Base-by-base conservation (phyloP, 176 grass and related monocot genomes). In the Paspalum notatum region DNA sequence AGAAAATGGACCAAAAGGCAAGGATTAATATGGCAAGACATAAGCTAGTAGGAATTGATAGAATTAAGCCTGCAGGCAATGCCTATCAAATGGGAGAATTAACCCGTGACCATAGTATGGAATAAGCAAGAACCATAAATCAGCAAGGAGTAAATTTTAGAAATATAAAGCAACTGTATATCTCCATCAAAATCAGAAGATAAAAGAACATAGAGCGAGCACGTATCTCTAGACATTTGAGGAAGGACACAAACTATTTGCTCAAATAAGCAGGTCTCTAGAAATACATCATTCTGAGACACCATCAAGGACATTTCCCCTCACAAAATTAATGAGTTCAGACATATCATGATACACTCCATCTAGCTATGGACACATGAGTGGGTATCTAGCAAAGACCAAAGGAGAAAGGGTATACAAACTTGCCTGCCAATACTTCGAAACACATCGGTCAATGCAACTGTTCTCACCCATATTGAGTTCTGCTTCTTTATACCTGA, bases 381-480 rank as follows among this genome's bases (percentile, higher is more conserved):
- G 20, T 12, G 62, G 49, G 80, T 7, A 7, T 32, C 32, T 32
- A 54, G 1, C 9, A 67, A 55, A 61, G 58, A 24, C 24, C 58
- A 61, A 61, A 61, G 71, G 85, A 78, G 24, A 48, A 53, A 62
- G 47, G 12, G 10, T 70, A 57, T 40, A 37, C 21, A 52, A 86
- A 89, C 79, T 86, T 85, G 72, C 93, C 93, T 99, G 93, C 93
- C 93, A 99, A 81, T 99, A 99, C 81, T 99, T 99, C 20, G 97
- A 85, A 44, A 95, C 92, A 67, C 97, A 99, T 38, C 97, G 86
- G 75, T 99, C 97, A 17, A 99, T 96, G 82, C 97, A 99, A 91
- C 97, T 99, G 60, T 93, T 99, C 88, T 99, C 97, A 60, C 91
- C 97, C 90, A 99, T 93, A 66, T 99, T 96, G 75, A 99, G 87